A percentile compares a stretch with the other conserved stretches of the same genome.
phyloP scores from a whole-genome alignment of 805 yeast genomes.

The Candida multigemmis region DNA sequence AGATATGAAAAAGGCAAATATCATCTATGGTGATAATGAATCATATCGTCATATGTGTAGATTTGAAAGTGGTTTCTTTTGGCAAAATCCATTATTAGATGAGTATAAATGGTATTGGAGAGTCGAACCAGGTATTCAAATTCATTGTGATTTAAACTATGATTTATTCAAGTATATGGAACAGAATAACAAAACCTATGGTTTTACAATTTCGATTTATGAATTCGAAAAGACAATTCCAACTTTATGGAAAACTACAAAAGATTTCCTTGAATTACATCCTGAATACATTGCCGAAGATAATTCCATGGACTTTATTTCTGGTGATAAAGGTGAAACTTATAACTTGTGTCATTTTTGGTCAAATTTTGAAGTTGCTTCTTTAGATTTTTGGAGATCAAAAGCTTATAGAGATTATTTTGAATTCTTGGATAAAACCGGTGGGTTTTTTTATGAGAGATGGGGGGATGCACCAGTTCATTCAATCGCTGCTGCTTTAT shows the following conservation, averaged over 20 bases:
- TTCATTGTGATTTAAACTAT: constrained; percentile 51
- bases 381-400: constrained; percentile 60
- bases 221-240: constrained; percentile 57
- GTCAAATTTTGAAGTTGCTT: constrained; percentile 72
- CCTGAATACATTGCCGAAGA: constrained; percentile 9
- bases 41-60: constrained; percentile 66
- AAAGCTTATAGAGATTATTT: constrained; percentile 51
- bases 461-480: constrained; percentile 94
- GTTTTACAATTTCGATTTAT: constrained; percentile 56
- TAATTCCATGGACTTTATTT: constrained; percentile 6
- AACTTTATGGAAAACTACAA: constrained; percentile 50
- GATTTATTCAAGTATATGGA: constrained; percentile 59
- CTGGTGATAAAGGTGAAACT: constrained; percentile 4
- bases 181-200: constrained; percentile 49
- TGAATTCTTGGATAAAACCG: constrained; percentile 50
- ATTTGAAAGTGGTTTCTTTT: constrained; percentile 47
- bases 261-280: constrained; percentile 29
- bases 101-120: constrained; percentile 68
- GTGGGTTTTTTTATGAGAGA: constrained; percentile 79
- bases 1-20: constrained; percentile 30
- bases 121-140: constrained; percentile 59
- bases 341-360: constrained; percentile 77
- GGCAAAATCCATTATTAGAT: constrained; percentile 45
- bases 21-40: constrained; percentile 51
- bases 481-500: constrained; percentile 61